phyloP scores from a whole-genome alignment of 345 rosid genomes.

The Citrus glauca region DNA sequence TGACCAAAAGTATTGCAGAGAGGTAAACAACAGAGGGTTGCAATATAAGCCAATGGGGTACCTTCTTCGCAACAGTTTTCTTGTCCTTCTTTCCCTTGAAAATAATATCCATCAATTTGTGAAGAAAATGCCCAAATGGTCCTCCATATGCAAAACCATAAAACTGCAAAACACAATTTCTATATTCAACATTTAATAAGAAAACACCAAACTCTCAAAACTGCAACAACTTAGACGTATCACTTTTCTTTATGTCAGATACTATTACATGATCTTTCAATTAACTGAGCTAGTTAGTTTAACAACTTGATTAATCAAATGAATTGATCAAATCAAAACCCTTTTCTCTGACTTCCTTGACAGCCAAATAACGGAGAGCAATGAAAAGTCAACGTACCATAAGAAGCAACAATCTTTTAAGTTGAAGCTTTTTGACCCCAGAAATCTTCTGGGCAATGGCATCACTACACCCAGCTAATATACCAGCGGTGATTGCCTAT shows the following conservation, averaged over 20 bases:
- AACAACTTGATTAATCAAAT: not conserved
- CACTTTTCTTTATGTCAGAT: not conserved
- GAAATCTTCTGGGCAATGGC: constrained; percentile 82
- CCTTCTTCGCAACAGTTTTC: constrained; percentile 82
- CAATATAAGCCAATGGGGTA: constrained; percentile 8
- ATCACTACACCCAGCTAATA: constrained; percentile 77
- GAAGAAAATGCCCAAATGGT: constrained; percentile 88
- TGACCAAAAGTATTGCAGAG: not conserved
- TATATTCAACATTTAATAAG: not conserved
- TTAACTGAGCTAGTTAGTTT: not conserved
- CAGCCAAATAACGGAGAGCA: not conserved
- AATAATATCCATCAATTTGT: constrained; percentile 71
- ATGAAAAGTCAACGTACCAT: constrained; percentile 42
- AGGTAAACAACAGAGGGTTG: not conserved
- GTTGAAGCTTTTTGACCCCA: constrained; percentile 66
- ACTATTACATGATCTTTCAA: not conserved
- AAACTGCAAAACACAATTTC: constrained; percentile 39
- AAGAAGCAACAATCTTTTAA: constrained; percentile 65
- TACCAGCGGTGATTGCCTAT: constrained; percentile 82
- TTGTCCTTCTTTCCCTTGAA: constrained; percentile 74
- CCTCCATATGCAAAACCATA: constrained; percentile 90
- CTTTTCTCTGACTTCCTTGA: constrained; percentile 6
- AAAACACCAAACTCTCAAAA: not conserved
- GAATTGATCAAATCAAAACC: not conserved
- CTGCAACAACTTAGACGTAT: not conserved